Percentiles rank a stretch among this genome's conserved stretches.
Evolutionary conservation across 176 grass and related monocot species (phyloP).

Genomic region (Panicum miliaceum): DNA sequence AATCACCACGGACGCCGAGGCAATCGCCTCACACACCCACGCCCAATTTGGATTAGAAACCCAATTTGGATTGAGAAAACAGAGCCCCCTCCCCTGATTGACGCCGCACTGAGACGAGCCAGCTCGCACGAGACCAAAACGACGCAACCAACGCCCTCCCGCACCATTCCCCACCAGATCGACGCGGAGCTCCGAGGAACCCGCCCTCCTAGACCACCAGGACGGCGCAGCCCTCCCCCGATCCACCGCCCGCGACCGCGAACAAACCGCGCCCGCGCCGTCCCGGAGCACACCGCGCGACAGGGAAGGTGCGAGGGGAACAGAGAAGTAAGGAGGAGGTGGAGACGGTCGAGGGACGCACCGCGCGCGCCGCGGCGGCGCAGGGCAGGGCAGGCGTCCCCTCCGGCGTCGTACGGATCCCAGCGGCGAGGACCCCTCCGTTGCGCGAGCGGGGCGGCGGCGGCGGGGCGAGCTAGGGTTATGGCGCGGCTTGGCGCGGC

Average conservation of each 20-base stretch:
- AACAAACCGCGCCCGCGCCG: background rate
- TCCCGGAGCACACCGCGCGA: background rate
- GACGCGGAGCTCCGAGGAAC: background rate
- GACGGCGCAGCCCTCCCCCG: background rate
- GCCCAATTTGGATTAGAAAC: background rate
- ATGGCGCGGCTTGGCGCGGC: conserved; percentile 32
- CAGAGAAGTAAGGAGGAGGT: background rate
- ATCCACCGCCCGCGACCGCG: conserved; percentile 18
- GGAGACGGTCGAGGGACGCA: conserved; percentile 18
- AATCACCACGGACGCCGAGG: background rate
- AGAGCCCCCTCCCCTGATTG: background rate
- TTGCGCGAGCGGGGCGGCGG: background rate
- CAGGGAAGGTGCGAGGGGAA: too few species aligned
- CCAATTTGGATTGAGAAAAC: background rate
- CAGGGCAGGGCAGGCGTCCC: too few species aligned
- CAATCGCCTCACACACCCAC: background rate
- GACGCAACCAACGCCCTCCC: background rate
- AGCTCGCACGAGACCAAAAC: background rate
- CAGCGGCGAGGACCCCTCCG: conserved; percentile 5
- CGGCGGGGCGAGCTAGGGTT: conserved; percentile 47
- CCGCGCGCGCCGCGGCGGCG: conserved; percentile 5
- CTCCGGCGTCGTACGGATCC: background rate
- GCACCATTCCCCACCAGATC: conserved; percentile 28
- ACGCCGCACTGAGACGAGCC: background rate
- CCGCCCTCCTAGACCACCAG: background rate